Base-by-base conservation (phyloP, 345 rosid species). In the Corymbia maculata region DNA sequence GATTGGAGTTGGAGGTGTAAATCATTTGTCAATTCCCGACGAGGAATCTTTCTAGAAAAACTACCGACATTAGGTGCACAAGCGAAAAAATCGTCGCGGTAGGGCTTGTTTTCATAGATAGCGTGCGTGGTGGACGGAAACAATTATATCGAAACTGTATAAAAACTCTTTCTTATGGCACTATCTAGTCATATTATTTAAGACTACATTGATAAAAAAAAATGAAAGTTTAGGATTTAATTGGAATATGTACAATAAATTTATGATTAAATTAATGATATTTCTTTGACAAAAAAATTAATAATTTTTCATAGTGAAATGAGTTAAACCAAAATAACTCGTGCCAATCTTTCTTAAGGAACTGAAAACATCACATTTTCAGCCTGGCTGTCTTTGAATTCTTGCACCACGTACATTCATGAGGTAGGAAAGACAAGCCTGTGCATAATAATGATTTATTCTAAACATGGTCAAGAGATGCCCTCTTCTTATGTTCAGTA, bases 231-330 rank as follows among this genome's bases (percentile, higher is more conserved):
- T 2, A 3, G 2, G 14, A 75, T 8, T 19, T 44, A 17, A 32
- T 42, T 36, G 49, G 3, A 75, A 42, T 19, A 7, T 4, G 0
- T 0, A 10, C 2, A 42, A 1, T 3, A 10, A 21, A 10, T 10
- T 42, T 75, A 75, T 13, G 49, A 75, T 2, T 75, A 1, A 42
- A 75, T 75, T 75, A 26, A 42, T 75, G 3, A 75, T 75, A 24
- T 59, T 59, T 4, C 13, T 36, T 36, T 36, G 42, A 36, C 42
- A 36, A 36, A 36, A 36, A 36, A 36, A 36, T 36, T 36, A 36
- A 24, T 59, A 5, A 59, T 59, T 59, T 59, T 59, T 4, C 13
- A n/a, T 59, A 26, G 6, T 59, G 66, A 59, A 26, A 59, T 6
- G 1, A 42, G 26, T 32, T 70, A 70, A 36, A 55, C 61, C 28